Evolutionary conservation across 176 grass and related monocot genomes (phyloP), one percentile per base, ranked within the genome.

Genomic region (Miscanthus lutarioriparius): DNA sequence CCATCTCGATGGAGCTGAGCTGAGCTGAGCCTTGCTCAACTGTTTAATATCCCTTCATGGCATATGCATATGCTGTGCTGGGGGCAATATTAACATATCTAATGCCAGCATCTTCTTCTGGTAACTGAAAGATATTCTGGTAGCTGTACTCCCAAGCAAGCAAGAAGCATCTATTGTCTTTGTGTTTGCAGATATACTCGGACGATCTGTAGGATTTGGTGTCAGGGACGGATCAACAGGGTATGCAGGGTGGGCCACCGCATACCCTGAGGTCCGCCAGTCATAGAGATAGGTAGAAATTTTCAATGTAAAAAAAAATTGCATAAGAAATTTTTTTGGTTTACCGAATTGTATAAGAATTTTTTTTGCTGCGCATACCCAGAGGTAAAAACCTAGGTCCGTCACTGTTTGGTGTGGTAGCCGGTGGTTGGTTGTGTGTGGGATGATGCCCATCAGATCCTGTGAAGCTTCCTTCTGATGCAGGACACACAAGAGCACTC

Each of bases 81-180:
- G 71, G 48, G 30, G 7, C 19, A 77, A 53, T 85, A 72, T 40
- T 80, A 85, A 82, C 33, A 86, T 79, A 90, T 83, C 44, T 25
- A 72, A 47, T 20, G 73, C 58, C 44, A 73, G 88, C 88, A 83
- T 90, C 88, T 87, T 90, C 88, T 86, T 82, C 84, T 73, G 68
- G 81, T 41, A 59, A 56, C 48, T 88, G n/a, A 16, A 45, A 48
- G 43, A 49, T 74, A 49, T 87, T 56, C 88, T 73, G 80, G 47
- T 51, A 86, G 80, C 47, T 82, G 48, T 28, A 71, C 66, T 83
- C 61, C 75, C 69, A 51, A 64, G 69, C 89, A 83, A 87, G 89
- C 89, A 83, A 87, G 89, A 87, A 87, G 75, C 89, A 87, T 90
- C 89, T 80, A 13, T 12, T 87, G 84, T 79, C 75, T 70, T 61